Evolutionary conservation across 2,329 filamentous ascomycete genomes (phyloP).

Genomic region (Talaromyces amestolkiae): DNA sequence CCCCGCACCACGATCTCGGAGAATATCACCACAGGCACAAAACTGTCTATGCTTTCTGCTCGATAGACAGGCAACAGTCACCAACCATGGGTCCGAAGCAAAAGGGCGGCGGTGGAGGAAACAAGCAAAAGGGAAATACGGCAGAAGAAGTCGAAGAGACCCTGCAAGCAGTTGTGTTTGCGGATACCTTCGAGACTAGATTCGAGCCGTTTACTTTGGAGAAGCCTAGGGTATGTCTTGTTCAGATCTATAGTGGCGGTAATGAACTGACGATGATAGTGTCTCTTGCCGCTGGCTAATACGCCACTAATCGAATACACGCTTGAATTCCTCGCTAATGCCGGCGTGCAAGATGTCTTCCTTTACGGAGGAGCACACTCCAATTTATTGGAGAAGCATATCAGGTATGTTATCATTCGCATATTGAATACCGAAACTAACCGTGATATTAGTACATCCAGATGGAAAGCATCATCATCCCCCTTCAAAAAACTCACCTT

Average conservation of each 20-base stretch:
- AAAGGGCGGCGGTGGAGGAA: constrained; percentile 26
- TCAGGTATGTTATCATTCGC: constrained; percentile 51
- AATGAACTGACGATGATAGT: constrained; percentile 52
- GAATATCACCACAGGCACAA: neutral
- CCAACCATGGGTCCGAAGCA: constrained; percentile 36
- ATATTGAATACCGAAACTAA: constrained; percentile 19
- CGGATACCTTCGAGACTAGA: constrained; percentile 90
- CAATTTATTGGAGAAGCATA: constrained; percentile 81
- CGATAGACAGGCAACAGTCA: neutral
- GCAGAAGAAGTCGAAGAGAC: constrained; percentile 62
- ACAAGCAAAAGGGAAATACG: constrained; percentile 35
- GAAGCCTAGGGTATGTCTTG: constrained; percentile 71
- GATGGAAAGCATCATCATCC: constrained; percentile 69
- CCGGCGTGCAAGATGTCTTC: constrained; percentile 90
- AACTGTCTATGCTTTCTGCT: neutral
- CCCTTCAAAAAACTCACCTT: constrained; percentile 80
- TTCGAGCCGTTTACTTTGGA: constrained; percentile 88
- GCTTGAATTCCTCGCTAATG: constrained; percentile 90
- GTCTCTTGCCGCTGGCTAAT: constrained; percentile 88
- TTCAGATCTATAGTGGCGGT: neutral
- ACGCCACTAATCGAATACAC: constrained; percentile 96
- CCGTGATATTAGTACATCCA: constrained; percentile 56
- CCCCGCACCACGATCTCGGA: neutral
- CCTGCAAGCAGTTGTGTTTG: constrained; percentile 66
- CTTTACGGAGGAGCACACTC: constrained; percentile 88